Evolutionary conservation across 140 eudicot species (phyloP).

Genomic region (Senecio squalidus): DNA sequence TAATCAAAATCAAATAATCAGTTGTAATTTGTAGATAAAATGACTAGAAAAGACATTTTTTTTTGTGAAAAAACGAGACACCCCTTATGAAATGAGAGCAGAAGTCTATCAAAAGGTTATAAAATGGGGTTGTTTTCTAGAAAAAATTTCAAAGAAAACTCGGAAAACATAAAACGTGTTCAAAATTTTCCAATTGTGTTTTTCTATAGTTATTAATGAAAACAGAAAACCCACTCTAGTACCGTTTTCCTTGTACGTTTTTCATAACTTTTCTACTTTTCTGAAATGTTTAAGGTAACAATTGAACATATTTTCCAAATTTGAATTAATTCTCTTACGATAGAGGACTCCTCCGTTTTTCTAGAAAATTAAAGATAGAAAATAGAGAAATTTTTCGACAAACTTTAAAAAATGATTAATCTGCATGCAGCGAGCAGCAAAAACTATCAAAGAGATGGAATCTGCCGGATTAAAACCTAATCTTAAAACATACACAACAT

Average conservation of each 20-base stretch:
- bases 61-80: neutral
- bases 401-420: neutral
- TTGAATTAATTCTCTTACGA: too few species aligned
- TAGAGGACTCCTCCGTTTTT: too few species aligned
- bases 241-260: too few species aligned
- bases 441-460: slow-evolving; percentile 74
- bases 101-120: neutral
- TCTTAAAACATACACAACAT: slow-evolving; percentile 74
- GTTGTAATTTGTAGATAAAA: neutral
- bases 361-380: too few species aligned
- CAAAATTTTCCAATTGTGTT: too few species aligned
- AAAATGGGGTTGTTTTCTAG: neutral
- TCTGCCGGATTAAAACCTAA: slow-evolving; percentile 78
- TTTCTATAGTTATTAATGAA: too few species aligned
- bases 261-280: too few species aligned
- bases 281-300: too few species aligned
- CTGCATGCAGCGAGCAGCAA: slow-evolving; percentile 61
- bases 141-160: too few species aligned
- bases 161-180: too few species aligned
- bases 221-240: too few species aligned
- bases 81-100: neutral
- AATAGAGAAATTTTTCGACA: neutral
- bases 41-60: neutral
- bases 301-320: too few species aligned
- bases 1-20: neutral